A percentile compares a stretch with the other conserved stretches of the same genome.
phyloP scores from a whole-genome alignment of 768 basidiomycete genomes.

The Hemileccinum impolitum region DNA sequence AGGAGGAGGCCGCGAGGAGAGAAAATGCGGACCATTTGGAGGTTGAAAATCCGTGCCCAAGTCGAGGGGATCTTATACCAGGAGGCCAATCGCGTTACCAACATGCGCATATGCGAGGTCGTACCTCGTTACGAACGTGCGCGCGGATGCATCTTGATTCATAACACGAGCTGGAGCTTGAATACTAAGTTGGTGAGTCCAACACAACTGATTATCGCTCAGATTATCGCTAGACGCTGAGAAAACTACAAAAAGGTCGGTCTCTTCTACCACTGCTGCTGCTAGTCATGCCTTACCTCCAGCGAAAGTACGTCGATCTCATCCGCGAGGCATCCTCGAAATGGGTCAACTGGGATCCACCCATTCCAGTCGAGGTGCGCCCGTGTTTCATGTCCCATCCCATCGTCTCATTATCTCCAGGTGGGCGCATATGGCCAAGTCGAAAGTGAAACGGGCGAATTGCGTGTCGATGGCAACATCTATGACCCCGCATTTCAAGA shows the following conservation, averaged over 20 bases:
- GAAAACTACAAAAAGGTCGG: no score
- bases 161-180: no score
- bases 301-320: constrained; percentile 37
- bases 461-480: constrained; percentile 32
- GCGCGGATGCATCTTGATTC: no score
- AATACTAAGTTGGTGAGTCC: no score
- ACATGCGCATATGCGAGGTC: neutral
- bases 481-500: constrained; percentile 22
- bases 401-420: constrained; percentile 3
- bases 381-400: neutral
- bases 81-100: neutral
- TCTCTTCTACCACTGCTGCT: no score
- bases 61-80: no score
- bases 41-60: no score
- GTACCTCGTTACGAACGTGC: constrained; percentile 2
- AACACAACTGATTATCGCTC: no score
- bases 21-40: no score
- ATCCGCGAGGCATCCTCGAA: constrained; percentile 30
- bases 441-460: constrained; percentile 27
- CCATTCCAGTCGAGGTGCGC: constrained; percentile 30
- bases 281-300: constrained; percentile 1
- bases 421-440: constrained; percentile 35
- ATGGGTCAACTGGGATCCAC: constrained; percentile 40
- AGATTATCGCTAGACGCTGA: neutral
- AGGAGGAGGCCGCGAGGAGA: constrained; percentile 12